phyloP scores from a whole-genome alignment of 73 alveolate species.

The Symbiodinium pilosum region DNA sequence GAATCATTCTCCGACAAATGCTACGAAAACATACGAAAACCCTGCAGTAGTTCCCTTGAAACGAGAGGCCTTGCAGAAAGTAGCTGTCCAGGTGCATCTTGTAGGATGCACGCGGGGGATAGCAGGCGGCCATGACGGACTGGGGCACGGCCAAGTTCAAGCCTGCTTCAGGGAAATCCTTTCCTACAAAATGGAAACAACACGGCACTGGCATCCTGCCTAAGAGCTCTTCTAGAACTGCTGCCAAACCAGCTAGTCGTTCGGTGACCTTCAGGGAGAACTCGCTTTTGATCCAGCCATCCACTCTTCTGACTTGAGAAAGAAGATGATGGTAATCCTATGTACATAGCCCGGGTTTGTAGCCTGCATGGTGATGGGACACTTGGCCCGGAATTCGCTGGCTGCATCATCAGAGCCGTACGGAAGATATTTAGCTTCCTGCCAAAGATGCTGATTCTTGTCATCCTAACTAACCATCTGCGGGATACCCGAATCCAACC shows the following conservation, averaged over 20 bases:
- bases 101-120: constrained; percentile 85
- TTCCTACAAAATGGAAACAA: no score
- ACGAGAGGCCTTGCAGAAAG: constrained; percentile 3
- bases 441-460: neutral
- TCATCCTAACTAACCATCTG: no score
- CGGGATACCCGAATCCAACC: no score
- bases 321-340: no score
- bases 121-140: constrained; percentile 93
- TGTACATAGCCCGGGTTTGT: neutral
- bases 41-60: neutral
- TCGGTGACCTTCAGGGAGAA: constrained; percentile 63
- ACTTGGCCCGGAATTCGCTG: constrained; percentile 31
- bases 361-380: constrained; percentile 81
- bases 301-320: no score
- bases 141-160: constrained; percentile 68
- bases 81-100: constrained; percentile 90
- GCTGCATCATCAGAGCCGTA: constrained; percentile 46
- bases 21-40: no score
- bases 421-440: constrained; percentile 80
- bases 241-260: constrained; percentile 56
- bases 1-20: no score
- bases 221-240: constrained; percentile 49
- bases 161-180: no score
- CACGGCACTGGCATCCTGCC: neutral
- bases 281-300: no score